Evolutionary conservation across 495 filamentous ascomycete species (phyloP), one percentile per base, ranked within the genome.

Genomic region (Evernia prunastri): DNA sequence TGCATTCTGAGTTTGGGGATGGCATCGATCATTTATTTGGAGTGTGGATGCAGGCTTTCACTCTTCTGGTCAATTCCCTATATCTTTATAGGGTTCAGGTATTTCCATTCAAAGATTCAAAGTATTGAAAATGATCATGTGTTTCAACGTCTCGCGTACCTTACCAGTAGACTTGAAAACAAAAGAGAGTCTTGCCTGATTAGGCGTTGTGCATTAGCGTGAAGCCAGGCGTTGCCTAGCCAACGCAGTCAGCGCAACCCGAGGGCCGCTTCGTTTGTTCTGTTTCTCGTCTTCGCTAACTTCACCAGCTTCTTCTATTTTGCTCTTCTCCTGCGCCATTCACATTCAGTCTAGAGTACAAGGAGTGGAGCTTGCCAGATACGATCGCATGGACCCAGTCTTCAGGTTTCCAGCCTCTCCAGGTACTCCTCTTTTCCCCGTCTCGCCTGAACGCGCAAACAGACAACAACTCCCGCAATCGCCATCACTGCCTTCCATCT

Each of bases 371-470:
- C n/a, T 40, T 17, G 5, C 4, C n/a, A 18, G 51, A 7, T 33
- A 15, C 15, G 23, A 25, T 53, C 29, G 27, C 29, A 71, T 71
- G 69, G 69, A 71, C 31, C 69, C 70, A 49, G 62, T 63, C 12
- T 72, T 73, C 73, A 74, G 70, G 39, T 70, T 76, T 67, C 75
- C 78, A 42, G 79, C 79, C 67, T 81, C 82, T 42, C 75, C 83
- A 47, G 85, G 87, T 65, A 83, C 81, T 60, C 82, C 89, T 70
- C 76, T 92, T 60, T 84, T 86, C 65, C 84, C 86, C 23, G 75
- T 90, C 29, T 91, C 92, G 10, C 86, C 91, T 58, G 90, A 96
- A 72, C 87, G 89, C 72, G 87, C 87, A 72, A 92, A 92, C 70
- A 83, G 87, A 73, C 85, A 89, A 71, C 78, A 78, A 47, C 74